Conservation (phyloP, 345 rosid genomes). For the Arabidopsis suecica region DNA sequence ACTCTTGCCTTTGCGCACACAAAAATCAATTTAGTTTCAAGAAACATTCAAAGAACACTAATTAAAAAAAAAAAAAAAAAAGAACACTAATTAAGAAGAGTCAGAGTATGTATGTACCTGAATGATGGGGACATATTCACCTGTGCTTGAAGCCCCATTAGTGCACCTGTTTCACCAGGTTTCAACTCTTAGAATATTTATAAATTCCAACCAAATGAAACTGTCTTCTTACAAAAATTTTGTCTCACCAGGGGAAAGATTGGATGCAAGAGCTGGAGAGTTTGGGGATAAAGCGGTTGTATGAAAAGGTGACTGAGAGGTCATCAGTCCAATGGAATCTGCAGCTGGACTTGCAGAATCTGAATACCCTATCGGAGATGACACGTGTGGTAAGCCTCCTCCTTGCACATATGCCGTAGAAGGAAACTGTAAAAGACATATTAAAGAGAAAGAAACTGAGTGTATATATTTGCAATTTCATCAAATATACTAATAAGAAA, state of each 20-base stretch:
- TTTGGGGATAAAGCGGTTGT: constrained; percentile 37
- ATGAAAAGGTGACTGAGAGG: constrained; percentile 51
- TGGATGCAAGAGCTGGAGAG: constrained; percentile 46
- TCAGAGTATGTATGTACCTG: constrained; percentile 44
- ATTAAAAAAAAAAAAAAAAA: too few species aligned
- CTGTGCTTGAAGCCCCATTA: constrained; percentile 51
- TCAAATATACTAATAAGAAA: neutral
- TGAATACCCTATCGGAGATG: constrained; percentile 43
- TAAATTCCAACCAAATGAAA: constrained; percentile 3
- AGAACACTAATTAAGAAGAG: constrained; percentile 10
- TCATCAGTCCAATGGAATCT: constrained; percentile 49
- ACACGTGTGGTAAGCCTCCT: constrained; percentile 46
- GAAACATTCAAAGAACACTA: constrained; percentile 10
- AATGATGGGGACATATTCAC: constrained; percentile 43
- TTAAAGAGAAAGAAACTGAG: neutral
- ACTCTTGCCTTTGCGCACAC: constrained; percentile 49
- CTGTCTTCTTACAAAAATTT: neutral
- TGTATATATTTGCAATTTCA: constrained; percentile 11
- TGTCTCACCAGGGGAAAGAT: constrained; percentile 51
- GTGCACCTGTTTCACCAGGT: constrained; percentile 49
- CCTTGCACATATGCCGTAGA: constrained; percentile 52
- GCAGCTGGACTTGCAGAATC: constrained; percentile 40
- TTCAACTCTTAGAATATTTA: constrained; percentile 24
- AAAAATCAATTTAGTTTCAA: constrained; percentile 1
- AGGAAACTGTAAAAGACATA: constrained; percentile 51